Percentiles rank a stretch among this genome's conserved stretches.
phyloP scores from a whole-genome alignment of 2,329 filamentous ascomycete species.

The Shiraia sp. region DNA sequence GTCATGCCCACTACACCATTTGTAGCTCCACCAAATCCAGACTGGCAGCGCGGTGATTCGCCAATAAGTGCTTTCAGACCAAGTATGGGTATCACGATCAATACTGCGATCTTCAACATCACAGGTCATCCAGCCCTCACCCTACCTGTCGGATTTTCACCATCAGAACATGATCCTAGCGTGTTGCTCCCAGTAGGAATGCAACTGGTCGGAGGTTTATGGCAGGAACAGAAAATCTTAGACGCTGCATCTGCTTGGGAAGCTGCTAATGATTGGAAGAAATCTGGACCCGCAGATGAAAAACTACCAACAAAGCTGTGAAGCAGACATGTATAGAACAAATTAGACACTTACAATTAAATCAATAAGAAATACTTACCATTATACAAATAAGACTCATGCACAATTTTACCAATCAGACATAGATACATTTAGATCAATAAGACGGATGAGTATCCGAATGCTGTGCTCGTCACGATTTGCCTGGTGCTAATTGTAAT shows the following conservation, averaged over 20 bases:
- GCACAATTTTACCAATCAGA: too few species aligned
- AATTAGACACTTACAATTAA: too few species aligned
- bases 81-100: conserved; percentile 35
- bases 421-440: too few species aligned
- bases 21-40: conserved; percentile 24
- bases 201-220: conserved; percentile 45
- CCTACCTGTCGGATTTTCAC: conserved; percentile 30
- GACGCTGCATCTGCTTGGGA: conserved; percentile 36
- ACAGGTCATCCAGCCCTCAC: conserved; percentile 38
- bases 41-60: conserved; percentile 30
- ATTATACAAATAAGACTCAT: too few species aligned
- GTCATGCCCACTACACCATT: conserved; percentile 47
- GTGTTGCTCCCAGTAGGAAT: conserved; percentile 44
- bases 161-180: conserved; percentile 20
- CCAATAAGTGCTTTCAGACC: conserved; percentile 32
- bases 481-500: too few species aligned
- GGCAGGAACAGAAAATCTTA: conserved; percentile 42
- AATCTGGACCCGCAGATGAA: conserved; percentile 4
- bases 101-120: conserved; percentile 35
- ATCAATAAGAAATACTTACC: too few species aligned
- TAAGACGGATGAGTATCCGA: too few species aligned
- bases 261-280: conserved; percentile 30
- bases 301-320: conserved; percentile 18
- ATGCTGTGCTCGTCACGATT: too few species aligned
- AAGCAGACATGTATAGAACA: too few species aligned